Evolutionary conservation across 1,139 yeast species (phyloP).

Genomic region (Kodamaea arcana): DNA sequence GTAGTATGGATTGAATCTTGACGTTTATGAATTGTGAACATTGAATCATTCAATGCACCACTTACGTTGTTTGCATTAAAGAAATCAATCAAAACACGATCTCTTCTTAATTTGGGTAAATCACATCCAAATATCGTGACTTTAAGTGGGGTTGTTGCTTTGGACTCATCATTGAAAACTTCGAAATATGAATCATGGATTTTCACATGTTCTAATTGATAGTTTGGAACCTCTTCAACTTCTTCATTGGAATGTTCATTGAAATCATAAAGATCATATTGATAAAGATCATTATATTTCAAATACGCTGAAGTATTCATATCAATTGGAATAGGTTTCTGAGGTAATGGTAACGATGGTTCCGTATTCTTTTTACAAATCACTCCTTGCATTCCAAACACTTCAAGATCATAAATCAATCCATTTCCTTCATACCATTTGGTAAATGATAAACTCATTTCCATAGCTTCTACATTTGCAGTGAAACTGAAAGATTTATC

Average conservation of each 20-base stretch:
- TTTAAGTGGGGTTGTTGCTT: slow-evolving; percentile 35
- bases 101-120: slow-evolving; percentile 55
- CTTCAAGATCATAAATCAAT: slow-evolving; percentile 55
- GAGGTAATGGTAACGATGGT: neutral
- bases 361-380: slow-evolving; percentile 20
- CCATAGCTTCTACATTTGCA: slow-evolving; percentile 50
- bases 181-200: slow-evolving; percentile 54
- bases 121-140: slow-evolving; percentile 63
- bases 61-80: slow-evolving; percentile 67
- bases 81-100: slow-evolving; percentile 58
- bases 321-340: slow-evolving; percentile 1
- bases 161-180: slow-evolving; percentile 31
- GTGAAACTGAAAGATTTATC: slow-evolving; percentile 19
- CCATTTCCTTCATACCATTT: slow-evolving; percentile 75
- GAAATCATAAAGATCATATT: slow-evolving; percentile 31
- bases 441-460: slow-evolving; percentile 55
- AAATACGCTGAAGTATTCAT: slow-evolving; percentile 3
- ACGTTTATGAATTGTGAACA: slow-evolving; percentile 67
- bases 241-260: slow-evolving; percentile 12
- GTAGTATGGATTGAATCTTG: slow-evolving; percentile 25
- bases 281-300: slow-evolving; percentile 28
- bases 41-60: slow-evolving; percentile 69
- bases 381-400: slow-evolving; percentile 59
- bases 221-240: slow-evolving; percentile 22
- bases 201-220: slow-evolving; percentile 49